Percentiles rank a stretch among this genome's conserved stretches.
These are phyloP conservation scores for Prunus dulcis DNA, from an alignment of 306 rosid genomes.

Conservation along the genomic window DNA sequence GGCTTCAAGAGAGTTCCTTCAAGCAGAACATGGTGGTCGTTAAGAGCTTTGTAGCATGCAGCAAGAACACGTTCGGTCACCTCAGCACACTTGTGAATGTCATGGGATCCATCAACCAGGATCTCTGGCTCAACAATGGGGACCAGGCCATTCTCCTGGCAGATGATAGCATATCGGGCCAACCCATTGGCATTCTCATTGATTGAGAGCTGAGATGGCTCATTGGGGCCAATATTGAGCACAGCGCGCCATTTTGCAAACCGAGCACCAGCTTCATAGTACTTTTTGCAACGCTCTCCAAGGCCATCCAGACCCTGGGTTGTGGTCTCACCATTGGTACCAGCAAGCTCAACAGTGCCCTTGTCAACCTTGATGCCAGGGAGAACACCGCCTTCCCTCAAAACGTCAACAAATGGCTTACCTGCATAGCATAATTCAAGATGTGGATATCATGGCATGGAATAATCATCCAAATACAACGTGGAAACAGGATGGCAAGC, in stretches of 20 bases:
- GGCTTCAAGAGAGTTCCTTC: constrained; percentile 83
- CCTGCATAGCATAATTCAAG: constrained; percentile 33
- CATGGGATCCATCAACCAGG: constrained; percentile 69
- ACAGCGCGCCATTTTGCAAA: constrained; percentile 90
- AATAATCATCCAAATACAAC: not conserved
- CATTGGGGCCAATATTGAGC: constrained; percentile 65
- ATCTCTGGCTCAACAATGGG: constrained; percentile 88
- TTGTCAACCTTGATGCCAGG: constrained; percentile 83
- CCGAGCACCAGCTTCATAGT: constrained; percentile 75
- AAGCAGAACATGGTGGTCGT: constrained; percentile 68
- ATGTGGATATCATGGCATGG: not conserved
- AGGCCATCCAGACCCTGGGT: constrained; percentile 80
- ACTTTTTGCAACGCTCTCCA: constrained; percentile 61
- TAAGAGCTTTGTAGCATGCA: constrained; percentile 87
- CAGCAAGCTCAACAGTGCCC: constrained; percentile 65
- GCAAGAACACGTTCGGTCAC: constrained; percentile 77
- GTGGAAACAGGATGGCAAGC: not conserved
- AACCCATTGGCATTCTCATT: constrained; percentile 71
- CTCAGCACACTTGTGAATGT: constrained; percentile 57
- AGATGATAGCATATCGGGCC: constrained; percentile 69
- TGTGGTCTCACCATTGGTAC: constrained; percentile 70
- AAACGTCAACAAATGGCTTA: constrained; percentile 59
- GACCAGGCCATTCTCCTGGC: constrained; percentile 80
- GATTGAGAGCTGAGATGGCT: constrained; percentile 71
- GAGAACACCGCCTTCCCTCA: constrained; percentile 67